Evolutionary conservation across 306 rosid genomes (phyloP).

Genomic region (Phaseolus lunatus): DNA sequence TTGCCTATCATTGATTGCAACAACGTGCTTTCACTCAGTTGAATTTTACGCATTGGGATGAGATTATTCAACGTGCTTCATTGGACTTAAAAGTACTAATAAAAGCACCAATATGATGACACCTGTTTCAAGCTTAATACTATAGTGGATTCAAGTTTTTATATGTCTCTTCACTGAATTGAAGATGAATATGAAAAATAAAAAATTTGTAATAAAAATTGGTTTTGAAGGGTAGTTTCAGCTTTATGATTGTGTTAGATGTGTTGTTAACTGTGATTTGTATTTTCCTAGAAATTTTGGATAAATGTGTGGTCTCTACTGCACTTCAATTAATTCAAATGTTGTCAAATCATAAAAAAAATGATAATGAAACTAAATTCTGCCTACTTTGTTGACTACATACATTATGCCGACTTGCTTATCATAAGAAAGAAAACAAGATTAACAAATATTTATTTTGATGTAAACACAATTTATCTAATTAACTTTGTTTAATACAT

Average conservation of each 20-base stretch:
- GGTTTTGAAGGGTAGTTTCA: too few relatives aligned
- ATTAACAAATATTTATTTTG: neutral
- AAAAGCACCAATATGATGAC: conserved; percentile 7
- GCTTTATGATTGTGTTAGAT: too few relatives aligned
- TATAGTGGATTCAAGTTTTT: too few relatives aligned
- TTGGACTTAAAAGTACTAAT: conserved; percentile 4
- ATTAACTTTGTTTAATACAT: neutral
- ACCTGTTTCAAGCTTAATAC: too few relatives aligned
- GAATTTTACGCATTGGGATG: conserved; percentile 16
- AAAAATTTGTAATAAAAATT: too few relatives aligned
- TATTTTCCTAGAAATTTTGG: too few relatives aligned
- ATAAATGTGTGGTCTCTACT: neutral
- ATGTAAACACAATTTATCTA: neutral
- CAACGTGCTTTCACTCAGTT: conserved; percentile 28
- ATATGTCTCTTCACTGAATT: too few relatives aligned
- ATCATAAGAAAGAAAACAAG: neutral
- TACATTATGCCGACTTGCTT: neutral
- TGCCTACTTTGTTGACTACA: neutral
- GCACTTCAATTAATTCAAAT: neutral
- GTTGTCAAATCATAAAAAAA: neutral
- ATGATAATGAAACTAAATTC: neutral
- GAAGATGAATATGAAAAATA: too few relatives aligned
- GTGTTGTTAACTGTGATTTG: too few relatives aligned
- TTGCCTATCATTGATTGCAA: conserved; percentile 2
- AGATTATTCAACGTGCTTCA: conserved; percentile 27